Evolutionary conservation across 306 rosid species (phyloP).

Genomic region (Vigna mungo): DNA sequence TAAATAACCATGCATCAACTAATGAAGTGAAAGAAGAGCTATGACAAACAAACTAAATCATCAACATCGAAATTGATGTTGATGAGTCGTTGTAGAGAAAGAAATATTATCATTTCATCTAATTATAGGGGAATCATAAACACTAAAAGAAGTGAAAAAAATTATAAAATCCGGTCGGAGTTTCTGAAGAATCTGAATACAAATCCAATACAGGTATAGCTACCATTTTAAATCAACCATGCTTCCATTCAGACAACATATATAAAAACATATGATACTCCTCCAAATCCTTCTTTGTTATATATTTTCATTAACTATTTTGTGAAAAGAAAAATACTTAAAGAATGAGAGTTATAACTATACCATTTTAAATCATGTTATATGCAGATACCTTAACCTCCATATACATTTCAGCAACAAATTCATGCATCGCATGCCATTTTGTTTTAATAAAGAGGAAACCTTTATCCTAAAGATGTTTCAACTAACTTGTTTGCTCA

Average conservation of each 20-base stretch:
- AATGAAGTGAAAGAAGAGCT: slow-evolving; percentile 19
- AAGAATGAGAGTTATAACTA: neutral
- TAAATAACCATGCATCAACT: slow-evolving; percentile 32
- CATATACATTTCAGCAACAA: neutral
- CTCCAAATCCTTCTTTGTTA: slow-evolving; percentile 6
- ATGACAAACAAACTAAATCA: slow-evolving; percentile 29
- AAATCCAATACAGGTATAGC: neutral
- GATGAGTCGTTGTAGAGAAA: too few relatives aligned
- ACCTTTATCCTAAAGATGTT: slow-evolving; percentile 23
- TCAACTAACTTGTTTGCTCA: slow-evolving; percentile 6
- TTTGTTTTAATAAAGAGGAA: neutral
- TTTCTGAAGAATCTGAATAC: neutral
- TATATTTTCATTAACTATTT: slow-evolving; percentile 11
- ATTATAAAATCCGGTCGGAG: neutral
- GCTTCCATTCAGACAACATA: neutral
- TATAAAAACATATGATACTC: slow-evolving; percentile 24
- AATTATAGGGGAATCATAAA: neutral
- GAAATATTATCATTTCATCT: neutral
- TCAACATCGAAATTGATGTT: neutral
- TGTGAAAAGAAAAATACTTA: slow-evolving; percentile 6
- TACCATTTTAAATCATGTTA: slow-evolving; percentile 19
- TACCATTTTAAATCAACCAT: neutral
- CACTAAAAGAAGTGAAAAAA: neutral
- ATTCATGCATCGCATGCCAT: neutral
- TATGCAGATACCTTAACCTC: slow-evolving; percentile 24